Evolutionary conservation across 2,329 filamentous ascomycete species (phyloP), one percentile per base, ranked within the genome.

Genomic region (Ceratocystis eucalypticola): DNA sequence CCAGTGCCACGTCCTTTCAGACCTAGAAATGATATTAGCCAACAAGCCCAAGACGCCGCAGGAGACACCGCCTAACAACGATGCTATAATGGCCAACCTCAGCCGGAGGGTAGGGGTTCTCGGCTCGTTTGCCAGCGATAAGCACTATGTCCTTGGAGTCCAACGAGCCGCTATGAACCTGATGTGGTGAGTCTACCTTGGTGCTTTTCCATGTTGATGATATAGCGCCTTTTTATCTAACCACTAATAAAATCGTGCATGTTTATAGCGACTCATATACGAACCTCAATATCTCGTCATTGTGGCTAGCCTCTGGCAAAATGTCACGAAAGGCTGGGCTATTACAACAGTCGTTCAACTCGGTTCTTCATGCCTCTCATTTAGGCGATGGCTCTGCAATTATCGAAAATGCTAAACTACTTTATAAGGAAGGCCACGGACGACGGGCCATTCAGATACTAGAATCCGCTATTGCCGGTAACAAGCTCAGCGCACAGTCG

Each of bases 351-450:
- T 95, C 94, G 0, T 96, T 96, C 77, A 94, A 95, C 73, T 91
- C 93, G 15, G 91, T 97, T 28, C 81, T 97, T 1, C 91, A 94
- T 75, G 94, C 95, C 10, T 88, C 89, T 25, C 84, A 88, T 68
- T 82, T 96, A 10, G 89, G 90, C 22, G 91, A 96, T 70, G 86
- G 88, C 67, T 90, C 89, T 1, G 91, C 93, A 10, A 93, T 90
- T 8, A 94, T 99, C 68, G 95, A 99, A 74, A 93, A 99, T 74
- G 91, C 94, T 1, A 87, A 92, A 68, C 80, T 99, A 37, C 78
- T 97, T 6, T 99, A 94, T 91, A 91, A 89, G 71, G 91, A 96
- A 74, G 90, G 91, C 0, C 88, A 96, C 72, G 91, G 93, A 73
- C 85, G 94, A 68, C 96, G 97, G 75, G 95, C 94, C 1, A 99